These are phyloP conservation scores for Pythium biforme DNA, from an alignment of 352 stramenopile genomes.

Conservation along the genomic window DNA sequence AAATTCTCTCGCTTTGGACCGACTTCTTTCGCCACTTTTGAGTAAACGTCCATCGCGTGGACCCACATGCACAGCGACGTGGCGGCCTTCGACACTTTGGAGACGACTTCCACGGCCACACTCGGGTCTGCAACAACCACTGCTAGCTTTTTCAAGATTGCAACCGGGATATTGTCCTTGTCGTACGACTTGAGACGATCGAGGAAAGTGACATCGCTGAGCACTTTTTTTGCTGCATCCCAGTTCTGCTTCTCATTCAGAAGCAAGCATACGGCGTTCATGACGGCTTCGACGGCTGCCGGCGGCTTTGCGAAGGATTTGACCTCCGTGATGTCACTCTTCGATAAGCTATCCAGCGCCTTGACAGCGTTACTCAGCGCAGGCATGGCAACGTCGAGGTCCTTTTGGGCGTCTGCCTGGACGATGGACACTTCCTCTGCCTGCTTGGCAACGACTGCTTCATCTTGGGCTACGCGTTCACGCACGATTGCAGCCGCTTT, in stretches of 20 bases:
- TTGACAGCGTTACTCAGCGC: slow-evolving; percentile 89
- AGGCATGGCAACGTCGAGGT: slow-evolving; percentile 92
- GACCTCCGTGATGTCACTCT: slow-evolving; percentile 93
- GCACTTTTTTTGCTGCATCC: slow-evolving; percentile 91
- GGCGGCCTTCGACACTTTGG: slow-evolving; percentile 91
- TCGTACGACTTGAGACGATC: slow-evolving; percentile 91
- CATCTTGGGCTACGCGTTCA: slow-evolving; percentile 87
- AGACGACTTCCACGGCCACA: slow-evolving; percentile 90
- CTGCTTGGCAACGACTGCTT: slow-evolving; percentile 90
- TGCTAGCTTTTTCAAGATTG: slow-evolving; percentile 89
- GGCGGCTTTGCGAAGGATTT: slow-evolving; percentile 94
- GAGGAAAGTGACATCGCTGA: slow-evolving; percentile 87
- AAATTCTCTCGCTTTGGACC: slow-evolving; percentile 91
- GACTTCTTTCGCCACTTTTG: slow-evolving; percentile 93
- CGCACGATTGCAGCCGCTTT: slow-evolving; percentile 89
- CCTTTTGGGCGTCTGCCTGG: slow-evolving; percentile 92
- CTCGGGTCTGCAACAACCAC: slow-evolving; percentile 78
- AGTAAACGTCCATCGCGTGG: slow-evolving; percentile 95
- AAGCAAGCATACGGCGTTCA: slow-evolving; percentile 94
- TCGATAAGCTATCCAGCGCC: slow-evolving; percentile 87
- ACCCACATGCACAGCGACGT: slow-evolving; percentile 93
- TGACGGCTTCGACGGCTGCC: slow-evolving; percentile 90
- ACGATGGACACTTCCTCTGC: slow-evolving; percentile 88
- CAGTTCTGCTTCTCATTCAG: slow-evolving; percentile 92
- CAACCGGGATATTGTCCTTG: slow-evolving; percentile 93